These are phyloP conservation scores for Ophiostoma perfectum DNA, from an alignment of 2,329 filamentous ascomycete genomes.

Conservation along the genomic window DNA sequence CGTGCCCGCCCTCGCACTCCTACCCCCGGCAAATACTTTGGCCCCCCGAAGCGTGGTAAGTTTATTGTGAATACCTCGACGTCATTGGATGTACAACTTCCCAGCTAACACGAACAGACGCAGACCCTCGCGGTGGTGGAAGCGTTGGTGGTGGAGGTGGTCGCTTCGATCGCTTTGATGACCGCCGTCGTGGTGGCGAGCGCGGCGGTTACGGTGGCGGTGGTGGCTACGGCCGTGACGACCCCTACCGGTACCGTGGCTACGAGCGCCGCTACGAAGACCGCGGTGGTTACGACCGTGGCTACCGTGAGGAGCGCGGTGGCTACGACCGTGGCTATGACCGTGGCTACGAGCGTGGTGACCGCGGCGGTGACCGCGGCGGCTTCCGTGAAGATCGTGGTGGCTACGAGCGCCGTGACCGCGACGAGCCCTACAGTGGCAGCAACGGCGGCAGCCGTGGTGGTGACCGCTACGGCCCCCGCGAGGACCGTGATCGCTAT, in stretches of 20 bases:
- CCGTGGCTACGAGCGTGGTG: constrained; percentile 30
- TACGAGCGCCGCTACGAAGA: constrained; percentile 40
- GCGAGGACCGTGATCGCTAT: constrained; percentile 44
- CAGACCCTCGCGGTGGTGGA: constrained; percentile 35
- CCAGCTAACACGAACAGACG: constrained; percentile 40
- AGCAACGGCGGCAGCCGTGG: constrained; percentile 38
- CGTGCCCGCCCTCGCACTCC: constrained; percentile 91
- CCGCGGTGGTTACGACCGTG: constrained; percentile 47
- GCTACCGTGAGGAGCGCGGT: constrained; percentile 40
- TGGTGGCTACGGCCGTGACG: constrained; percentile 43
- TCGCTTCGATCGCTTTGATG: constrained; percentile 56
- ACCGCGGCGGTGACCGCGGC: constrained; percentile 18
- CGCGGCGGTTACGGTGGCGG: constrained; percentile 45
- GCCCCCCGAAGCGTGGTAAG: constrained; percentile 93
- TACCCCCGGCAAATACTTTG: constrained; percentile 98
- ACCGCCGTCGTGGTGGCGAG: constrained; percentile 54
- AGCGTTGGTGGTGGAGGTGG: constrained; percentile 28
- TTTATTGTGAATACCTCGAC: constrained; percentile 28
- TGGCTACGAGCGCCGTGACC: constrained; percentile 48
- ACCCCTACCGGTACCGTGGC: constrained; percentile 35
- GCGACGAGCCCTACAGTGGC: constrained; percentile 35
- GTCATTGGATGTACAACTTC: constrained; percentile 22
- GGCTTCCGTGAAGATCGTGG: constrained; percentile 35
- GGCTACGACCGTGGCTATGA: constrained; percentile 40
- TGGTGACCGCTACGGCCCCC: constrained; percentile 43